These are phyloP conservation scores for Rhododendron henanense DNA, from an alignment of 148 eudicot genomes.

Conservation along the genomic window DNA sequence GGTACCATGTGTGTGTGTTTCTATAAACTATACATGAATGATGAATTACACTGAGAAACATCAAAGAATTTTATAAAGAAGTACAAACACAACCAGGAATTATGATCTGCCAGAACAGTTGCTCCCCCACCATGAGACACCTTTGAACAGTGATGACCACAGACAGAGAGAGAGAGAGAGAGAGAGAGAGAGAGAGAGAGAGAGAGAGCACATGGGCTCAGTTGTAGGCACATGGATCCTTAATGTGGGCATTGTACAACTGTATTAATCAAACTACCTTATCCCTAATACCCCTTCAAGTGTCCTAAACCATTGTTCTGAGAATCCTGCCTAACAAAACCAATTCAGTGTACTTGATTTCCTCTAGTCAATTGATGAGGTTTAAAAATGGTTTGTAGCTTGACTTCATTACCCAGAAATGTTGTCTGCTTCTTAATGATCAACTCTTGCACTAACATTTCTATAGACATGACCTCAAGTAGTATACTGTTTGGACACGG, in stretches of 20 bases:
- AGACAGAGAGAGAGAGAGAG: too few relatives aligned
- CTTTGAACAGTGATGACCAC: conserved; percentile 13
- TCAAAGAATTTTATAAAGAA: conserved; percentile 5
- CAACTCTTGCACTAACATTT: background rate
- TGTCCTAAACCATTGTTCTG: background rate
- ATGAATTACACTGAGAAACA: background rate
- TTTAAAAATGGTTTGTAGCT: background rate
- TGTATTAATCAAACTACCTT: conserved; percentile 1
- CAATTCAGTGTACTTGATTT: background rate
- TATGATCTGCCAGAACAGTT: conserved; percentile 24
- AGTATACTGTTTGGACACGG: background rate
- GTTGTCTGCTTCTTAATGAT: conserved; percentile 1
- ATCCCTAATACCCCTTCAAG: background rate
- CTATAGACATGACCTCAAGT: background rate
- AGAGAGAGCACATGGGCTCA: background rate
- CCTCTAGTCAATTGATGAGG: too few relatives aligned
- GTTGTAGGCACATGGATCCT: background rate
- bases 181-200: conserved; percentile 10
- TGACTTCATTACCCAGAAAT: background rate
- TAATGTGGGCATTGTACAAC: background rate
- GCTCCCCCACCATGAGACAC: conserved; percentile 34
- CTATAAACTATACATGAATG: conserved; percentile 1
- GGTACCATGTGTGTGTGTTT: conserved; percentile 21
- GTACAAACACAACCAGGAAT: conserved; percentile 4
- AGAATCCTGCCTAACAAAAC: background rate